Conservation (phyloP, 192 early-diverging fungal genomes). For the Rhizophagus sp. region DNA sequence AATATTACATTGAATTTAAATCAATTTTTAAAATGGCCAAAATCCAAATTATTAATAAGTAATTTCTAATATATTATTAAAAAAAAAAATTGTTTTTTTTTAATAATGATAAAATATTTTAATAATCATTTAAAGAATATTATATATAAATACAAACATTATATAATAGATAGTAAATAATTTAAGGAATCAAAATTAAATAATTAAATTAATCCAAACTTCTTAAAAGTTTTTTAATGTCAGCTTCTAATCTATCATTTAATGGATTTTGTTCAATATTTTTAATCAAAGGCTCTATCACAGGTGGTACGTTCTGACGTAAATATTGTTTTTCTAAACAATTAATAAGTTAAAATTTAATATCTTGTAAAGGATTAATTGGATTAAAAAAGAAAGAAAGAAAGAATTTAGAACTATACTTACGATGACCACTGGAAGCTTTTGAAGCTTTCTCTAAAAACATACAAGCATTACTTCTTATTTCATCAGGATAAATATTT, state of each 20-base stretch:
- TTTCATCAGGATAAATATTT: conserved; percentile 48
- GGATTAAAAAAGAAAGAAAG: neutral
- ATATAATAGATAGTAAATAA: too few relatives aligned
- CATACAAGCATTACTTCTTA: conserved; percentile 49
- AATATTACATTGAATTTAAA: too few relatives aligned
- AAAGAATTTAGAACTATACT: neutral
- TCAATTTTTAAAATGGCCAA: too few relatives aligned
- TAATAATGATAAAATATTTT: too few relatives aligned
- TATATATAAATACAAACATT: too few relatives aligned
- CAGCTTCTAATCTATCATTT: neutral
- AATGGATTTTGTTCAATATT: neutral
- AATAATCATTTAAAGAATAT: too few relatives aligned
- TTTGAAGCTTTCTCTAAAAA: conserved; percentile 46
- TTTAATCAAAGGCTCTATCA: neutral
- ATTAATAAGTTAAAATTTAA: neutral
- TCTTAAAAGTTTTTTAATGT: neutral
- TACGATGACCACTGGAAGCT: conserved; percentile 28
- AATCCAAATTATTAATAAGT: too few relatives aligned
- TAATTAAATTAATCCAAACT: conserved; percentile 9
- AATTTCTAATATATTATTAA: too few relatives aligned
- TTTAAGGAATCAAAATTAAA: neutral
- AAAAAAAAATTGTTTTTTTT: too few relatives aligned
- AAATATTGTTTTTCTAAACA: conserved; percentile 6
- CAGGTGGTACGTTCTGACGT: neutral
- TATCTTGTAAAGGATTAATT: neutral